These are phyloP conservation scores for Vitis hybrid DNA, from an alignment of 177 flowering plant species.

Conservation along the genomic window DNA sequence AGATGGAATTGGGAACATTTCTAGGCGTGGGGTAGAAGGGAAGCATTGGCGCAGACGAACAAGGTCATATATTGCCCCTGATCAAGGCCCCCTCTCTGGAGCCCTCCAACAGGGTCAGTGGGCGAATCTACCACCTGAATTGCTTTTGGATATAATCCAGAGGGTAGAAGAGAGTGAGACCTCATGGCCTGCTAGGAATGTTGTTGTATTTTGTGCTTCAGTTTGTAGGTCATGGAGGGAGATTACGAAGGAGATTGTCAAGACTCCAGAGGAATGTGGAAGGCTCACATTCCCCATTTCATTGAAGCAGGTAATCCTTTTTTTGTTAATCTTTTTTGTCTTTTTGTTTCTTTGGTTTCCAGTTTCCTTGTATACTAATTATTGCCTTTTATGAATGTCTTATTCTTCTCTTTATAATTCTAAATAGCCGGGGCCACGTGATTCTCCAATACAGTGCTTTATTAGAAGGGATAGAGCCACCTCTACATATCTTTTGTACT, in stretches of 20 bases:
- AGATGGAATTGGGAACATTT: slow-evolving; percentile 59
- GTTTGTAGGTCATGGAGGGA: slow-evolving; percentile 54
- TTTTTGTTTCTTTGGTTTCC: neutral
- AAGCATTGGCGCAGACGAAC: slow-evolving; percentile 39
- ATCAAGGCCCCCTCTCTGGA: slow-evolving; percentile 21
- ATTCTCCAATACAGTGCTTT: slow-evolving; percentile 43
- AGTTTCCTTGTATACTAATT: neutral
- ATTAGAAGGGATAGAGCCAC: slow-evolving; percentile 39
- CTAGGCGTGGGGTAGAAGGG: slow-evolving; percentile 49
- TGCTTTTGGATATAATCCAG: slow-evolving; percentile 44
- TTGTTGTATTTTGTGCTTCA: slow-evolving; percentile 38
- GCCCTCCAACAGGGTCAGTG: slow-evolving; percentile 46
- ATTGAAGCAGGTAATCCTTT: slow-evolving; percentile 42
- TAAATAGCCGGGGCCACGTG: slow-evolving; percentile 45
- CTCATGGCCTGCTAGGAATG: slow-evolving; percentile 47
- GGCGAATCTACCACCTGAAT: slow-evolving; percentile 50
- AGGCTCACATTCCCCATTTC: slow-evolving; percentile 50
- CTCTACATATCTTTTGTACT: slow-evolving; percentile 33
- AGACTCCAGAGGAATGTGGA: slow-evolving; percentile 55
- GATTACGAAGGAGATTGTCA: slow-evolving; percentile 38
- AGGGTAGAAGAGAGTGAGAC: slow-evolving; percentile 51
- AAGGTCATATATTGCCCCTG: slow-evolving; percentile 42
- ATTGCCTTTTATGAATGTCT: neutral
- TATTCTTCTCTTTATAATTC: neutral
- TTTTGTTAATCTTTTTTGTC: neutral